phyloP scores from a whole-genome alignment of 306 rosid genomes.

The Cucurbita ficifolia region DNA sequence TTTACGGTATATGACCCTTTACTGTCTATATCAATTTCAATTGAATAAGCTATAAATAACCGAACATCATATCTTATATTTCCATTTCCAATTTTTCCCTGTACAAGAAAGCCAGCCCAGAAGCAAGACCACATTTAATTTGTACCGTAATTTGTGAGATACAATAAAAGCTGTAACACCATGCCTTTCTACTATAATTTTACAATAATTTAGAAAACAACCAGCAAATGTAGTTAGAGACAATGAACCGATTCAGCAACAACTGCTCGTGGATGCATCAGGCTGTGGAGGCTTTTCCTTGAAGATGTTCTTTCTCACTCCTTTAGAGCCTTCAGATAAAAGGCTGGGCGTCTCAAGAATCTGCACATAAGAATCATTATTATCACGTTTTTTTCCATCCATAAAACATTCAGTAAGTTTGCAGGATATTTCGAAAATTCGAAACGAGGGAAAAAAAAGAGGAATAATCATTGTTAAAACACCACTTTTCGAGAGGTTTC shows the following conservation, averaged over 20 bases:
- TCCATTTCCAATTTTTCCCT: neutral
- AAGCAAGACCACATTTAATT: neutral
- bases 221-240: constrained; percentile 3
- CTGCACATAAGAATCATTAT: constrained; percentile 22
- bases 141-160: neutral
- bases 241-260: constrained; percentile 47
- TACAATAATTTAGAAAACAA: neutral
- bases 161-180: neutral
- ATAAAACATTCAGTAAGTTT: neutral
- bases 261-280: constrained; percentile 50
- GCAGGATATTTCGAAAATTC: neutral
- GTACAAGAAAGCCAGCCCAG: constrained; percentile 7
- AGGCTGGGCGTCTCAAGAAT: constrained; percentile 92
- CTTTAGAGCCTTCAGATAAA: constrained; percentile 75
- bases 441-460: neutral
- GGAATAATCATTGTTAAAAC: neutral
- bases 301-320: constrained; percentile 66
- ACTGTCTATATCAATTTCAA: too few species aligned
- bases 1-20: too few species aligned
- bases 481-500: neutral
- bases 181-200: neutral
- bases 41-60: too few species aligned
- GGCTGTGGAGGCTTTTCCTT: constrained; percentile 49
- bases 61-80: neutral
- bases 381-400: neutral